Percentiles rank a stretch among this genome's conserved stretches.
Evolutionary conservation across 2,329 filamentous ascomycete species (phyloP).

Genomic region (Paecilomyces sp.): DNA sequence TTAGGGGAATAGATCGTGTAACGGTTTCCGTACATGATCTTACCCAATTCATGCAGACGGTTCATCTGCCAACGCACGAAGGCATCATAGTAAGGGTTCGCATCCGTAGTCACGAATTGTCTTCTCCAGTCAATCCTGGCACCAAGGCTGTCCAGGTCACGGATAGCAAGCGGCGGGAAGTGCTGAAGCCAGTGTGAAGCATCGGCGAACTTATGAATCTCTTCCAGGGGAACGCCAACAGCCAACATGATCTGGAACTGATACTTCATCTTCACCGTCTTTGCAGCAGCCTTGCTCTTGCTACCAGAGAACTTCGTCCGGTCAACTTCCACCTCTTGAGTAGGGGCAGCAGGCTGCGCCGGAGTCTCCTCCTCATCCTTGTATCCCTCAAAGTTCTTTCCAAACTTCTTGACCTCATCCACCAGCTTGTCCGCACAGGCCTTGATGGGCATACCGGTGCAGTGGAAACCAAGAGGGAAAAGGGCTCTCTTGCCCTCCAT

Average conservation of each 20-base stretch:
- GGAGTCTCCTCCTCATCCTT: slow-evolving; percentile 52
- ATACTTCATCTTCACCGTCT: slow-evolving; percentile 90
- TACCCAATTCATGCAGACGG: slow-evolving; percentile 76
- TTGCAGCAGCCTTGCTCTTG: slow-evolving; percentile 85
- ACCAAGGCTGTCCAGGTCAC: slow-evolving; percentile 77
- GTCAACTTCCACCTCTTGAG: slow-evolving; percentile 66
- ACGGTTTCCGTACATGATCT: slow-evolving; percentile 87
- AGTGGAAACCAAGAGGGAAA: slow-evolving; percentile 92
- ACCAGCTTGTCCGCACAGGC: slow-evolving; percentile 92
- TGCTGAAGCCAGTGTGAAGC: slow-evolving; percentile 85
- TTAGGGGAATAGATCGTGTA: slow-evolving; percentile 93
- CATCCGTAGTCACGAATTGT: slow-evolving; percentile 89
- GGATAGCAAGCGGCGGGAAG: slow-evolving; percentile 72
- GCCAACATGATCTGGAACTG: slow-evolving; percentile 93
- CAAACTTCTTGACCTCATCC: slow-evolving; percentile 83
- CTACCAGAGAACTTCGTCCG: slow-evolving; percentile 86
- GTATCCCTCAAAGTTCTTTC: slow-evolving; percentile 75
- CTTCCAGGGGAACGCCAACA: slow-evolving; percentile 75
- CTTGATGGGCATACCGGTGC: slow-evolving; percentile 97
- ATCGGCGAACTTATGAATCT: slow-evolving; percentile 91
- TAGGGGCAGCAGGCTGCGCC: slow-evolving; percentile 52
- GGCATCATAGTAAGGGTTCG: slow-evolving; percentile 92
- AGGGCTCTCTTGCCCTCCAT: slow-evolving; percentile 85
- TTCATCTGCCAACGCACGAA: slow-evolving; percentile 98
- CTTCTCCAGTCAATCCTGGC: slow-evolving; percentile 88